phyloP scores from a whole-genome alignment of 305 asterid genomes.

The Fraxinus floribunda region DNA sequence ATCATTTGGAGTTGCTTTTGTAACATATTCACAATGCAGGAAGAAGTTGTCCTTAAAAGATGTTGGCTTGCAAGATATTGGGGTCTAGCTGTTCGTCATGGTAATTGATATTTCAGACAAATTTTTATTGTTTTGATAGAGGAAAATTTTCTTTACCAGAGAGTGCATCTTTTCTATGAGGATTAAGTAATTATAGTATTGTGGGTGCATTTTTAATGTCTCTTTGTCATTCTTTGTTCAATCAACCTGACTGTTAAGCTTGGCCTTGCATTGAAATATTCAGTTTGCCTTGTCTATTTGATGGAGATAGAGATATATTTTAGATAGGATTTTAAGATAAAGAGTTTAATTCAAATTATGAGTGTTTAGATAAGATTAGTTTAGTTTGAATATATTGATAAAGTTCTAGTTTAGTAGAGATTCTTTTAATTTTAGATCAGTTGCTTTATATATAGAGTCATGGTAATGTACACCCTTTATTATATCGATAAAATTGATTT shows the following conservation, averaged over 20 bases:
- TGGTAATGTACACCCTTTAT: not conserved
- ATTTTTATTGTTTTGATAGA: conserved; percentile 17
- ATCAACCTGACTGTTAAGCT: conserved; percentile 7
- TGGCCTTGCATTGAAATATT: not conserved
- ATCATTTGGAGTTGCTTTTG: conserved; percentile 20
- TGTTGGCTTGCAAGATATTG: conserved; percentile 99
- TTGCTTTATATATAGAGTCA: not conserved
- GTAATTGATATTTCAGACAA: conserved; percentile 41
- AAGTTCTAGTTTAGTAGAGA: not conserved
- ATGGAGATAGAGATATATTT: not conserved
- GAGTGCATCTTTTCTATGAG: conserved; percentile 4
- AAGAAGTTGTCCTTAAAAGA: conserved; percentile 97
- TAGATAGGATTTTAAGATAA: not conserved
- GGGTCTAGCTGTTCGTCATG: conserved; percentile 88
- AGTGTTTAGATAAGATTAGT: not conserved
- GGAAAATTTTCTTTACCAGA: not conserved
- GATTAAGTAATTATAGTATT: not conserved
- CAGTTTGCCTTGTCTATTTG: conserved; percentile 9
- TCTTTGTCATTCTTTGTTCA: not conserved
- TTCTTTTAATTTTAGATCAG: not conserved
- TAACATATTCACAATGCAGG: conserved; percentile 52
- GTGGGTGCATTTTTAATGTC: not conserved
- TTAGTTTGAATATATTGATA: not conserved
- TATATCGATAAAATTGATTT: not conserved
- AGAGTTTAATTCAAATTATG: not conserved